Evolutionary conservation across 2,329 filamentous ascomycete species (phyloP).

Genomic region (Hymenoscyphus infarciens): DNA sequence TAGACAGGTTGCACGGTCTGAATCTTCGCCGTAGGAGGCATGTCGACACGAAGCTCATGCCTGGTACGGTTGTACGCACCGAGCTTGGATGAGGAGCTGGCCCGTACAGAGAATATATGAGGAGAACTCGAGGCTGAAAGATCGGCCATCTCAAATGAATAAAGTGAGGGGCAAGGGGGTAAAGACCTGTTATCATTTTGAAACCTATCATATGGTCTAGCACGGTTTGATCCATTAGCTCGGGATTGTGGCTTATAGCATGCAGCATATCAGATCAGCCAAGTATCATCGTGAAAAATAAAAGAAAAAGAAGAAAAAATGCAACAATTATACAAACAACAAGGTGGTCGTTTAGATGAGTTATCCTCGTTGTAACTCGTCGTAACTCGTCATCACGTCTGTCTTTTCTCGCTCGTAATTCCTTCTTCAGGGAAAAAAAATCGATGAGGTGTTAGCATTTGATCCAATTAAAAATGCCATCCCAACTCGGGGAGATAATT

Average conservation of each 20-base stretch:
- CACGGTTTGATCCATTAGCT: conserved; percentile 9
- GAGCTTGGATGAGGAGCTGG: conserved; percentile 3
- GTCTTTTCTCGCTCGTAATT: not conserved
- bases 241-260: conserved; percentile 1
- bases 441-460: not conserved
- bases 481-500: not conserved
- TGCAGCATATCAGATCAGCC: not conserved
- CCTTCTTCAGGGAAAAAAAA: too few species aligned
- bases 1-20: conserved; percentile 1
- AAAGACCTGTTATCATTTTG: conserved; percentile 3
- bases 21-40: conserved; percentile 4
- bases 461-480: conserved; percentile 1
- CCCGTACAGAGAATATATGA: not conserved
- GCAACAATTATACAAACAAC: not conserved
- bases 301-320: too few species aligned
- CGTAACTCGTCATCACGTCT: not conserved
- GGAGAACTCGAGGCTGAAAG: not conserved
- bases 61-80: not conserved
- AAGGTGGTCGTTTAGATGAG: not conserved
- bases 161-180: not conserved
- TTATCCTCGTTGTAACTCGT: not conserved
- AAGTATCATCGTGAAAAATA: not conserved
- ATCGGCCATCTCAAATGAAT: not conserved
- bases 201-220: conserved; percentile 3
- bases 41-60: not conserved